Conservation (phyloP, 1,284 basidiomycete species). For the Hemileia vastatrix region DNA sequence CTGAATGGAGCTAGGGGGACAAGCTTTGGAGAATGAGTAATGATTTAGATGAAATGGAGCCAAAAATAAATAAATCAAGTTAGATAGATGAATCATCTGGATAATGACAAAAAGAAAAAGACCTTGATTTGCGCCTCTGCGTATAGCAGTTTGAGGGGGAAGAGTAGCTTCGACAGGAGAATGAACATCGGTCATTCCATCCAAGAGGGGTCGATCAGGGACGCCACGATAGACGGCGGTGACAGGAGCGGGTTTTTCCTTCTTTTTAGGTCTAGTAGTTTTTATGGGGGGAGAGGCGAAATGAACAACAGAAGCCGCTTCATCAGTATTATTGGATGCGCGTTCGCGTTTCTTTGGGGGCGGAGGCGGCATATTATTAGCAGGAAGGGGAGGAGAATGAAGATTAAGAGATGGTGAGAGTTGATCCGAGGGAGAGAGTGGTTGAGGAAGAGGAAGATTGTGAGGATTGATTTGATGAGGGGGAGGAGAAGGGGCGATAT, state of each 20-base stretch:
- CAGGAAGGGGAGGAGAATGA: not conserved
- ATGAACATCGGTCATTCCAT: not conserved
- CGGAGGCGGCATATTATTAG: not conserved
- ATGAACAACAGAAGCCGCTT: not conserved
- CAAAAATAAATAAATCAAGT: no score
- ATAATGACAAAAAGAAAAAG: not conserved
- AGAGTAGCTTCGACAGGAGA: conserved; percentile 1
- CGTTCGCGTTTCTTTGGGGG: conserved; percentile 13
- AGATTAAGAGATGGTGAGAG: not conserved
- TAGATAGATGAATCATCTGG: no score
- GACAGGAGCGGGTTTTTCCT: conserved; percentile 20
- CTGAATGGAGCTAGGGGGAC: not conserved
- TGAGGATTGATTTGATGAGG: not conserved
- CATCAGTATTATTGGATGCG: not conserved
- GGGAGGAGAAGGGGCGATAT: conserved; percentile 12
- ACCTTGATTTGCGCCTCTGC: not conserved
- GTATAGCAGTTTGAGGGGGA: conserved; percentile 10
- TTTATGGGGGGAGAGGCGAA: not conserved
- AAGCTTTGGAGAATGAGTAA: not conserved
- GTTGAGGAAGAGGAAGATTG: not conserved
- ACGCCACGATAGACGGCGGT: conserved; percentile 13
- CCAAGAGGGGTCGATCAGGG: not conserved
- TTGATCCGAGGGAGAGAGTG: not conserved
- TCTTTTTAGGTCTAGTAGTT: not conserved
- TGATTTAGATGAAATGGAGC: not conserved